Conservation (phyloP, 2,329 filamentous ascomycete genomes). For the Xylariaceae sp. region DNA sequence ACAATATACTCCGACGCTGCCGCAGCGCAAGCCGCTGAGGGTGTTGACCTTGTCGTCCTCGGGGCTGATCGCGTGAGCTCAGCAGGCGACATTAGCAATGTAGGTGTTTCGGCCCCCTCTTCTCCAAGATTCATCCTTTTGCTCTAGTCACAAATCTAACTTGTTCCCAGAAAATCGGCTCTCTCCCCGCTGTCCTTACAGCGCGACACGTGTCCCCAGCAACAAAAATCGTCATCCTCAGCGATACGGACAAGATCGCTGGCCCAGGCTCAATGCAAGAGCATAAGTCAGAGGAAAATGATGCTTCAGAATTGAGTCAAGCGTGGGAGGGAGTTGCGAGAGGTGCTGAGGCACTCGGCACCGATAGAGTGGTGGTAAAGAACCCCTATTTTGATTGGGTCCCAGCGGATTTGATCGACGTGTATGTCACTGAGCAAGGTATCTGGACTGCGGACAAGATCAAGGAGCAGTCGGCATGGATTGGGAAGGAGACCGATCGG, state of each 20-base stretch:
- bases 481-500: slow-evolving; percentile 35
- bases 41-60: slow-evolving; percentile 56
- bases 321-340: slow-evolving; percentile 40
- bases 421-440: slow-evolving; percentile 54
- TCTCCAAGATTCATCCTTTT: not conserved
- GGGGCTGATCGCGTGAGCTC: slow-evolving; percentile 61
- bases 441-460: slow-evolving; percentile 39
- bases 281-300: slow-evolving; percentile 48
- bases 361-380: slow-evolving; percentile 33
- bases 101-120: slow-evolving; percentile 13
- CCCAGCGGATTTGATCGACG: slow-evolving; percentile 45
- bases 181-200: slow-evolving; percentile 53
- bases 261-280: slow-evolving; percentile 40
- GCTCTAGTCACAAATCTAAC: slow-evolving; percentile 1
- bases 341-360: slow-evolving; percentile 16
- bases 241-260: slow-evolving; percentile 60
- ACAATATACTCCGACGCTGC: slow-evolving; percentile 58
- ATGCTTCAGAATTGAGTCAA: slow-evolving; percentile 44
- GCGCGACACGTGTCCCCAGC: slow-evolving; percentile 45
- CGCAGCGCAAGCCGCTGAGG: slow-evolving; percentile 47
- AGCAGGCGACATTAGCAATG: slow-evolving; percentile 57
- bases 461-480: slow-evolving; percentile 33
- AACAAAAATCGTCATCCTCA: slow-evolving; percentile 51
- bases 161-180: slow-evolving; percentile 51
- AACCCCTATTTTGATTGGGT: slow-evolving; percentile 63